Percentiles rank a stretch among this genome's conserved stretches.
phyloP scores from a whole-genome alignment of 2,329 filamentous ascomycete species.

The Cercospora sp. region DNA sequence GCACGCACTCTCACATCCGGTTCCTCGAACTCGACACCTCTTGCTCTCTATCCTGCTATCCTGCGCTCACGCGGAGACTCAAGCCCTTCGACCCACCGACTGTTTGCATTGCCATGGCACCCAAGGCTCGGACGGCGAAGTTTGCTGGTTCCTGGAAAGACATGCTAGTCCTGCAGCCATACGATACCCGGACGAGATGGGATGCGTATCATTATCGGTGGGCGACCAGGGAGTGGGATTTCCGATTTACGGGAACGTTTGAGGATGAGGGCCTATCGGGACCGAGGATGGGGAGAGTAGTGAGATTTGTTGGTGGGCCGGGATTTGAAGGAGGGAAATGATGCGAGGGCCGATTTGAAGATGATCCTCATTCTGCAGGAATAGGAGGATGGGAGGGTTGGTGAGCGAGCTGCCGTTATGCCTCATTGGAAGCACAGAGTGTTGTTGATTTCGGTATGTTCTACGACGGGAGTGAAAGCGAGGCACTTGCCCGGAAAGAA shows the following conservation, averaged over 20 bases:
- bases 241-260: conserved; percentile 1
- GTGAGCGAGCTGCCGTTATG: background rate
- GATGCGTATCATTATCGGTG: conserved; percentile 14
- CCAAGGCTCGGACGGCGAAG: background rate
- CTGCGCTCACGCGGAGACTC: conserved; percentile 2
- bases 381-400: background rate
- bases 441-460: background rate
- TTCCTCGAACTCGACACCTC: conserved; percentile 10
- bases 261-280: background rate
- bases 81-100: conserved; percentile 7
- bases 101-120: conserved; percentile 8
- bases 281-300: background rate
- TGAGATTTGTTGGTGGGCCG: conserved; percentile 2
- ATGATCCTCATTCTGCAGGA: background rate
- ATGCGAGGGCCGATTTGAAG: background rate
- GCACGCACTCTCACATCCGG: conserved; percentile 8
- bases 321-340: background rate
- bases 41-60: conserved; percentile 1
- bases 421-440: background rate
- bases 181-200: conserved; percentile 1
- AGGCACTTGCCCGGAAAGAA: no score
- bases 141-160: conserved; percentile 2
- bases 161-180: conserved; percentile 6
- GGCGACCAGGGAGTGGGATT: conserved; percentile 10
- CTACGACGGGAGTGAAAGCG: background rate